Base-by-base conservation (phyloP, 805 yeast genomes). In the Jamesozyma lodderae region DNA sequence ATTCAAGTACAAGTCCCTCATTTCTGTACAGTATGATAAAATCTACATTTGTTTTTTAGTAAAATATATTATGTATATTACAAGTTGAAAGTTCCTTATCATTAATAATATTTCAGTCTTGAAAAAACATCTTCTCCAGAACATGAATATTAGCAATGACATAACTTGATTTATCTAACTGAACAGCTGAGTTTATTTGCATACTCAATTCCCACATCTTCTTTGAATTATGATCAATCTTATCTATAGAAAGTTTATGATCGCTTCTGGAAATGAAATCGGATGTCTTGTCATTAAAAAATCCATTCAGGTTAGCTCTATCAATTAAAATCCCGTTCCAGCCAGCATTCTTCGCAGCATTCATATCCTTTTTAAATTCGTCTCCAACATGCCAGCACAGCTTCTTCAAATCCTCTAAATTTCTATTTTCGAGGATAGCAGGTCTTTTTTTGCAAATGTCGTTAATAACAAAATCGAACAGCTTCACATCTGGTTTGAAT, bases 361-460 rank as follows among this genome's bases (percentile, higher is more conserved):
- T 49, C 39, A 72, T 62, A 52, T 81, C 90, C 36, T 74, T 73
- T 6, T 57, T 58, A 26, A 66, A 54, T 45, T 72, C 75, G 51
- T 81, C 88, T 0, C 90, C 90, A 34, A 79, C 59, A 52, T 81
- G 90, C 83, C 82, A 79, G 35, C 65, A 55, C 10, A 48, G 44
- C 8, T 40, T 35, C 22, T 51, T 42, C 36, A 59, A 40, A 11
- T 51, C 46, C 13, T 48, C 43, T n/a, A 45, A 32, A 10, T 38
- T 38, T 2, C 30, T n/a, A 18, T 37, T 43, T 3, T 33, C 21
- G 1, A 44, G n/a, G 4, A 53, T 31, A 10, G 49, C 41, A 3
- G 55, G 53, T 29, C 49, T 37, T 9, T 48, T 53, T 2, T 42
- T 44, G 4, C 45, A 38, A 25, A 60, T 40, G 36, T 56, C 65